phyloP scores from a whole-genome alignment of 768 basidiomycete species.

The Tephrocybe rancida region DNA sequence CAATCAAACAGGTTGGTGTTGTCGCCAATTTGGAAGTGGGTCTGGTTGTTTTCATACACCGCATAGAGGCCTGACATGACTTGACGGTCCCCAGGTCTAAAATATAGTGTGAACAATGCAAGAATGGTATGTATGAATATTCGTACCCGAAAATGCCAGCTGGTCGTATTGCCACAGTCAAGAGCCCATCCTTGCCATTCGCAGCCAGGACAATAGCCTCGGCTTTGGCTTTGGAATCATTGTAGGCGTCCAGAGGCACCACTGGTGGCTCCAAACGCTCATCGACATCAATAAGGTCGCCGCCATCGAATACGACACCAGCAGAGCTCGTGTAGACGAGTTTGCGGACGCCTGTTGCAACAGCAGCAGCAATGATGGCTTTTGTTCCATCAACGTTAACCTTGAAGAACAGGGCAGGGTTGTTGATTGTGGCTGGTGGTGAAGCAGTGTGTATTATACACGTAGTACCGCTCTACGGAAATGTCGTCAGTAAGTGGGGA shows the following conservation, averaged over 20 bases:
- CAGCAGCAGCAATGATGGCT: conserved; percentile 81
- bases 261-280: conserved; percentile 81
- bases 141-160: conserved; percentile 94
- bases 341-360: conserved; percentile 72
- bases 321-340: conserved; percentile 95
- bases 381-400: conserved; percentile 94
- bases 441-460: conserved; percentile 97
- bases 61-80: conserved; percentile 77
- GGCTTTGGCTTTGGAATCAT: conserved; percentile 89
- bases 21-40: conserved; percentile 91
- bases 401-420: conserved; percentile 78
- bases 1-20: conserved; percentile 95
- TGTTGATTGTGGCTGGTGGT: conserved; percentile 62
- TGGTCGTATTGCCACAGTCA: conserved; percentile 90
- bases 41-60: conserved; percentile 80
- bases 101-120: conserved; percentile 6
- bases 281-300: conserved; percentile 81
- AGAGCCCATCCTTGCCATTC: conserved; percentile 80
- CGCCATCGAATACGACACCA: conserved; percentile 86
- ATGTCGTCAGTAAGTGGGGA: conserved; percentile 7
- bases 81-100: conserved; percentile 90
- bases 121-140: neutral
- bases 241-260: conserved; percentile 86
- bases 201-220: conserved; percentile 83
- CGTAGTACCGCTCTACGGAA: conserved; percentile 70